Conservation (phyloP, 1,284 basidiomycete genomes). For the Apiotrichum akiyoshidainum region DNA sequence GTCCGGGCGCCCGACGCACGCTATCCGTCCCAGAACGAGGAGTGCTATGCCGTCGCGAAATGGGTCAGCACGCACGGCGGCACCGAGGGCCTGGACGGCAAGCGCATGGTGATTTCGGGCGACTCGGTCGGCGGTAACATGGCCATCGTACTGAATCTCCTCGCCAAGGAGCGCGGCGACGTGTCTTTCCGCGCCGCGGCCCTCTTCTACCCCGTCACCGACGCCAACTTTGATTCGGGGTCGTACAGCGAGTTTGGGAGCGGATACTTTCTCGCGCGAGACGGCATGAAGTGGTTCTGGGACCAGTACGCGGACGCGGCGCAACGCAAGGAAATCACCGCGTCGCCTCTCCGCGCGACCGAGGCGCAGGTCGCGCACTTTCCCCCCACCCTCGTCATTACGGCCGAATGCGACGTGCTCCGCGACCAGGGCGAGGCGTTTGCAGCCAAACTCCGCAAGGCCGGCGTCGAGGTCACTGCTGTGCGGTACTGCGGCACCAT, state of each 20-base stretch:
- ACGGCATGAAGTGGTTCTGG: slow-evolving; percentile 26
- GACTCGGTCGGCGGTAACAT: slow-evolving; percentile 20
- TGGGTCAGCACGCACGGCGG: slow-evolving; percentile 16
- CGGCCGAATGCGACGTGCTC: slow-evolving; percentile 19
- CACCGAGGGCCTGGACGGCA: slow-evolving; percentile 11
- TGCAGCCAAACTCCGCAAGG: slow-evolving; percentile 15
- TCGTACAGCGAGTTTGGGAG: slow-evolving; percentile 16
- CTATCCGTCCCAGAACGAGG: slow-evolving; percentile 18
- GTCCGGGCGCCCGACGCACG: slow-evolving; percentile 12
- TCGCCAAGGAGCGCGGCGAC: slow-evolving; percentile 10
- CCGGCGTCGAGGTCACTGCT: slow-evolving; percentile 13
- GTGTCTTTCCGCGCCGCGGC: slow-evolving; percentile 9
- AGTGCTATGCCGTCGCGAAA: slow-evolving; percentile 15
- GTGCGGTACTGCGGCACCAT: slow-evolving; percentile 15
- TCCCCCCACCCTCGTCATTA: slow-evolving; percentile 20
- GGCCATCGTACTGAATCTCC: slow-evolving; percentile 14
- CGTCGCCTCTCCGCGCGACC: slow-evolving; percentile 9
- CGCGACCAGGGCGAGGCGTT: slow-evolving; percentile 20
- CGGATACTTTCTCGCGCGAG: slow-evolving; percentile 17
- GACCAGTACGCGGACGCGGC: slow-evolving; percentile 14
- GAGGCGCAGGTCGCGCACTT: slow-evolving; percentile 10
- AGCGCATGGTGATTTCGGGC: slow-evolving; percentile 14
- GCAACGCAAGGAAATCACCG: slow-evolving; percentile 9
- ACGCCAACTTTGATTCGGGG: slow-evolving; percentile 16
- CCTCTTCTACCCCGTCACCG: slow-evolving; percentile 18